phyloP scores from a whole-genome alignment of 352 stramenopile species.

The Aphanomyces euteiches region DNA sequence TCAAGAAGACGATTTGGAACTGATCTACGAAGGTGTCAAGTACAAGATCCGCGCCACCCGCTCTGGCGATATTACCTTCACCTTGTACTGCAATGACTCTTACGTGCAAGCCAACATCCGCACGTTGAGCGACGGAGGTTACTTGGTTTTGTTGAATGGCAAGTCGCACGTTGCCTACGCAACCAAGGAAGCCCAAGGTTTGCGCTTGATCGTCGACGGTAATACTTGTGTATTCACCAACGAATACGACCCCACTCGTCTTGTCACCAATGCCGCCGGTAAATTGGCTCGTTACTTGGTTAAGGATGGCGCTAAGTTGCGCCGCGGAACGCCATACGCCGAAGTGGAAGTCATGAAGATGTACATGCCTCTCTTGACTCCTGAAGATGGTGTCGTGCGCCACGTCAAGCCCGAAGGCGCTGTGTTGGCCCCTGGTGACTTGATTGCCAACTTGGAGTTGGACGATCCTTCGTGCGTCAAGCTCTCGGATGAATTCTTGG shows the following conservation, averaged over 20 bases:
- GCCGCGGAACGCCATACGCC: constrained; percentile 80
- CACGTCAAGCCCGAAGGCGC: constrained; percentile 96
- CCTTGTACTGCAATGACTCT: constrained; percentile 84
- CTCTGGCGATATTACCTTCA: constrained; percentile 89
- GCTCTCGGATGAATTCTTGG: constrained; percentile 89
- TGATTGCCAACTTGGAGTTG: constrained; percentile 96
- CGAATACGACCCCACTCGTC: constrained; percentile 98
- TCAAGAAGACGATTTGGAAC: constrained; percentile 86
- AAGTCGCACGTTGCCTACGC: constrained; percentile 97
- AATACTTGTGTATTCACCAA: constrained; percentile 97
- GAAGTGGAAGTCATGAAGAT: constrained; percentile 99
- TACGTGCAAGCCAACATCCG: constrained; percentile 93
- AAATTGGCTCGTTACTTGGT: constrained; percentile 99
- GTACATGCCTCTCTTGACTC: constrained; percentile 99
- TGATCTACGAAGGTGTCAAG: constrained; percentile 99
- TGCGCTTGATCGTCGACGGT: constrained; percentile 93
- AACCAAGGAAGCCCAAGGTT: constrained; percentile 84
- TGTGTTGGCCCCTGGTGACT: constrained; percentile 93
- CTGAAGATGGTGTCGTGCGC: constrained; percentile 93
- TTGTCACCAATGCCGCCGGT: constrained; percentile 96
- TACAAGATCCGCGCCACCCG: constrained; percentile 93
- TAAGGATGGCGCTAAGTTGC: constrained; percentile 89
- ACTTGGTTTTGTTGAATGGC: constrained; percentile 95
- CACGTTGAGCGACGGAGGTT: constrained; percentile 96
- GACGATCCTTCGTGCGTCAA: constrained; percentile 97